Evolutionary conservation across 768 basidiomycete genomes (phyloP), one percentile per base, ranked within the genome.

Genomic region (Filobasidium floriforme): DNA sequence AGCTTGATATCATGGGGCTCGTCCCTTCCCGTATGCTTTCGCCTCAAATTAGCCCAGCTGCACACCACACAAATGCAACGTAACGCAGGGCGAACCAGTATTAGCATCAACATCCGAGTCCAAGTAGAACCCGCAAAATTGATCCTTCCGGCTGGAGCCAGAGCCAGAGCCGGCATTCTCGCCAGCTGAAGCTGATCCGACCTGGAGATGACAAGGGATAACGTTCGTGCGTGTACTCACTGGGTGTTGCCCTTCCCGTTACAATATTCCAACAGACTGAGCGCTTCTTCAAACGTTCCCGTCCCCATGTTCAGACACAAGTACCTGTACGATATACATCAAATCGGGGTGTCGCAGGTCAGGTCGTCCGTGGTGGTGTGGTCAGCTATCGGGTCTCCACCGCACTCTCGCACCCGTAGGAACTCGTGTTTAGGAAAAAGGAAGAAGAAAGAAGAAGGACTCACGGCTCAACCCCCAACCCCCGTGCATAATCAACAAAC

Each of bases 191-290:
- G n/a, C n/a, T n/a, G n/a, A n/a, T n/a, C n/a, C n/a, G 32, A 37
- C 32, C 32, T 37, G 32, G 32, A n/a, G 32, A 9, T 37, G 32
- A 37, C 9, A 37, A 37, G n/a, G n/a, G n/a, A n/a, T n/a, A n/a
- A n/a, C 19, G 52, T 11, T 18, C 22, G 29, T 63, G 19, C 15
- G 52, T n/a, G n/a, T n/a, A 69, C 72, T 61, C 46, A 75, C 75
- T 76, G 68, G 10, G 80, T 80, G 64, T 80, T 75, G 1, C 79
- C 79, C 0, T 76, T 80, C 0, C 84, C 83, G 66, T 86, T 86
- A 72, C 85, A 86, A 73, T 86, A 87, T 67, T 87, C 86, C 18
- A 86, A 65, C 85, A 76, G 85, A 7, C 80, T 82, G 26, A 87
- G 75, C 0, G 85, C 85, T 49, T 86, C 85, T 64, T 85, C 84